Evolutionary conservation across 371 early-diverging fungal genomes (phyloP).

Genomic region (Mortierella sp.): DNA sequence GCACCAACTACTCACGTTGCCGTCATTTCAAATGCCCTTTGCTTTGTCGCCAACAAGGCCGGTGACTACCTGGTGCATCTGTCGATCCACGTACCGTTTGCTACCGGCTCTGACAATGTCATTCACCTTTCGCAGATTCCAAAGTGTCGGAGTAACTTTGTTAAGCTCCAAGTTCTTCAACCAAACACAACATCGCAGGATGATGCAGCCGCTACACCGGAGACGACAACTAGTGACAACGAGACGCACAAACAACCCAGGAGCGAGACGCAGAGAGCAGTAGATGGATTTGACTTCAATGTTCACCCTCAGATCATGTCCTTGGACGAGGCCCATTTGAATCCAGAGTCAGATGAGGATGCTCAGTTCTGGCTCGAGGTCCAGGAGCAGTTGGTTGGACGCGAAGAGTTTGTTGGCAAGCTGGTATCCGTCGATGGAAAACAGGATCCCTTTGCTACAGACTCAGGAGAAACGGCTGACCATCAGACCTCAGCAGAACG

Average conservation of each 20-base stretch:
- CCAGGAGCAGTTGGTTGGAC: constrained; percentile 41
- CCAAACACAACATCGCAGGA: neutral
- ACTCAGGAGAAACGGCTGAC: neutral
- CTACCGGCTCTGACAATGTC: constrained; percentile 14
- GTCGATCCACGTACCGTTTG: constrained; percentile 34
- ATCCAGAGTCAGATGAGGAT: constrained; percentile 55
- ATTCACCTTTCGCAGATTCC: constrained; percentile 46
- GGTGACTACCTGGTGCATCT: constrained; percentile 48
- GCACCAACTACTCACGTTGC: constrained; percentile 44
- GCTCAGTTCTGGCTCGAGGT: constrained; percentile 54
- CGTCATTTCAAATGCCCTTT: constrained; percentile 40
- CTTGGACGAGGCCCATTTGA: constrained; percentile 41
- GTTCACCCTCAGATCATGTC: constrained; percentile 35
- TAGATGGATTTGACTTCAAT: constrained; percentile 38
- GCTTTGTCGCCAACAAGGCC: constrained; percentile 50
- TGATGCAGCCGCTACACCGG: neutral
- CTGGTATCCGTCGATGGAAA: constrained; percentile 16
- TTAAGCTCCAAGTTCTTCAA: constrained; percentile 25
- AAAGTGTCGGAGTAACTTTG: constrained; percentile 49
- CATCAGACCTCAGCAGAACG: neutral
- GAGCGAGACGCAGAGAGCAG: neutral
- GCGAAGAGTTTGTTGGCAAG: constrained; percentile 30
- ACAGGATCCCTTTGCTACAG: neutral
- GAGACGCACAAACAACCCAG: neutral
- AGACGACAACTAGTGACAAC: neutral